Base-by-base conservation (phyloP, 1,284 basidiomycete genomes). In the Neolentinus lepideus region DNA sequence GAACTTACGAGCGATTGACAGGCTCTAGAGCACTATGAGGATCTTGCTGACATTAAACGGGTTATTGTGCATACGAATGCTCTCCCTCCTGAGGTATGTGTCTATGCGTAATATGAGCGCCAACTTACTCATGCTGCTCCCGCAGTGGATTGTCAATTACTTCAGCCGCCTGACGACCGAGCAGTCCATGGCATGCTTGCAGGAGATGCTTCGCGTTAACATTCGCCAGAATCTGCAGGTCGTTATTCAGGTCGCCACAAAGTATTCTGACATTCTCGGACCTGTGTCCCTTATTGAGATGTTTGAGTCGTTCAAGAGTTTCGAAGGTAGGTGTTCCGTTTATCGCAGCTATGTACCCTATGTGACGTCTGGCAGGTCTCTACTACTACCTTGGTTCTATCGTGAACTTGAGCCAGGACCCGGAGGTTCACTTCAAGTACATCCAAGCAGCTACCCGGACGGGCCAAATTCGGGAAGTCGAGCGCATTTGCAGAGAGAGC, bases 351-450 rank as follows among this genome's bases (percentile, higher is more conserved):
- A 12, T 50, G 22, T 19, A 53, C 46, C 53, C 33, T 26, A 25
- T 52, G n/a, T 22, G 51, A 35, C 26, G 29, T 1, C 10, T 2
- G 29, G 16, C 58, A 88, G 92, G 94, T 69, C 83, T 99, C 19
- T 99, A 99, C 79, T 99, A 99, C 76, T 95, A 94, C 71, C 85
- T 96, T 58, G 94, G 97, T 50, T 98, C 96, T 6, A 85, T 99
- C 62, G 97, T 99, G 70, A 99, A 99, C 75, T 81, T 99, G 60
- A 93, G 89, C 69, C 84, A 93, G 69, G 97, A 99, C 71, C 82
- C 93, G 16, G 97, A 99, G 71, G 97, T 99, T 2, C 92, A 98
- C 79, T 99, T 98, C 86, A 99, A 99, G 80, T 99, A 99, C 76
- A 98, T 99, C 66, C 97, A 99, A 70, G 97, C 97, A 31, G 97